These are phyloP conservation scores for Hemileccinum impolitum DNA, from an alignment of 768 basidiomycete species.

Conservation along the genomic window DNA sequence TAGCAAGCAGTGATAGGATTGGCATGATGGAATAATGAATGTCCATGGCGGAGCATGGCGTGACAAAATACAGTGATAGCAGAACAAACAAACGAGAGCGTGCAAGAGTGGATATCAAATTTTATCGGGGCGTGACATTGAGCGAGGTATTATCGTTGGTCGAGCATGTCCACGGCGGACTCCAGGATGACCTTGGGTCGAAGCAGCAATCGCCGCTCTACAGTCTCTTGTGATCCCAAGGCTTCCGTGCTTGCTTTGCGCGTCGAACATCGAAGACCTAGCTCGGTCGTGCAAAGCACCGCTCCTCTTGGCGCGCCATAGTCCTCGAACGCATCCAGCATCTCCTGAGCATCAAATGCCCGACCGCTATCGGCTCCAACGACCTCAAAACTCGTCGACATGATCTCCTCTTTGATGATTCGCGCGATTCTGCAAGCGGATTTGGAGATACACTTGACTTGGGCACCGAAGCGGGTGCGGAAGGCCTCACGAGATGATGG, in stretches of 20 bases:
- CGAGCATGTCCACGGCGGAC: conserved; percentile 55
- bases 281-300: conserved; percentile 67
- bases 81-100: conserved; percentile 5
- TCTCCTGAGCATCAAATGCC: conserved; percentile 46
- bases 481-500: conserved; percentile 39
- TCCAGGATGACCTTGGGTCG: conserved; percentile 77
- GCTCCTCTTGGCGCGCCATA: conserved; percentile 47
- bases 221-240: conserved; percentile 31
- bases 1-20: conserved; percentile 2
- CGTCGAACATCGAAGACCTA: conserved; percentile 67
- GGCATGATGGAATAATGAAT: conserved; percentile 16
- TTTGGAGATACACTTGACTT: conserved; percentile 63
- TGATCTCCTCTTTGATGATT: conserved; percentile 68
- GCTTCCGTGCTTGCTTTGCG: conserved; percentile 31
- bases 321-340: conserved; percentile 64
- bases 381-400: conserved; percentile 75
- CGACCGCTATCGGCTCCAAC: conserved; percentile 55
- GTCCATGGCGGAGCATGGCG: conserved; percentile 8
- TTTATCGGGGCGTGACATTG: neutral
- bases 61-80: conserved; percentile 16
- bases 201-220: conserved; percentile 60
- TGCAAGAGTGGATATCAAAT: neutral
- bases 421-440: conserved; percentile 61
- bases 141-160: conserved; percentile 25
- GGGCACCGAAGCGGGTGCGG: conserved; percentile 51